Evolutionary conservation across 371 early-diverging fungal genomes (phyloP).

Genomic region (Zancudomyces culisetae): DNA sequence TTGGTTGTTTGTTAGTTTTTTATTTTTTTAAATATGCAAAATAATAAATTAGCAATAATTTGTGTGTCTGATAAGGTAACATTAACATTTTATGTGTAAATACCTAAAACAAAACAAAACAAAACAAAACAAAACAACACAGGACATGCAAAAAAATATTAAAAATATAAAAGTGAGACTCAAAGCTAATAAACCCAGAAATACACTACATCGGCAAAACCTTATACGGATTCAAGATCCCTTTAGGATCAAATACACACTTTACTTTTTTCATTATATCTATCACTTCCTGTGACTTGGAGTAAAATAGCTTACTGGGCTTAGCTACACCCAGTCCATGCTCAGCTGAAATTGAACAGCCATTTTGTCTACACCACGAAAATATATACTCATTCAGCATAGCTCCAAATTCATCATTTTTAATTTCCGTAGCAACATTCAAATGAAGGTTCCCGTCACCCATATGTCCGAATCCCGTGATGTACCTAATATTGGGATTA

Average conservation of each 20-base stretch:
- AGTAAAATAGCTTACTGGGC: constrained; percentile 22
- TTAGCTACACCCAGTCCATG: constrained; percentile 23
- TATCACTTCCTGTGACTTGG: constrained; percentile 34
- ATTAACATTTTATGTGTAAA: too few species aligned
- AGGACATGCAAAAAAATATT: too few species aligned
- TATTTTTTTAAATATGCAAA: too few species aligned
- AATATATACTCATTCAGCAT: constrained; percentile 82
- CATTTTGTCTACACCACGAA: constrained; percentile 53
- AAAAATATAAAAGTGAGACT: too few species aligned
- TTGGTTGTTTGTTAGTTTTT: too few species aligned
- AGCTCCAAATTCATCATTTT: constrained; percentile 31
- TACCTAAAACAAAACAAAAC: too few species aligned
- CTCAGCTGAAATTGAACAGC: constrained; percentile 37
- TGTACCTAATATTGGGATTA: constrained; percentile 27
- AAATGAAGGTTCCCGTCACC: constrained; percentile 91
- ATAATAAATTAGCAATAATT: too few species aligned
- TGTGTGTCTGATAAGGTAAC: too few species aligned
- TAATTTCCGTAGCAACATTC: constrained; percentile 54
- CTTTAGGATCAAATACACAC: constrained; percentile 56
- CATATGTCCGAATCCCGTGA: constrained; percentile 76
- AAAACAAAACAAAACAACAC: too few species aligned
- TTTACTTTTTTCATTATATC: constrained; percentile 44
- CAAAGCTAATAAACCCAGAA: too few species aligned
- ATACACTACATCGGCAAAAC: too few species aligned
- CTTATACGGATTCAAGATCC: constrained; percentile 73